Evolutionary conservation across 2,329 filamentous ascomycete species (phyloP), one percentile per base, ranked within the genome.

Genomic region (Botryosphaeria dothidea): DNA sequence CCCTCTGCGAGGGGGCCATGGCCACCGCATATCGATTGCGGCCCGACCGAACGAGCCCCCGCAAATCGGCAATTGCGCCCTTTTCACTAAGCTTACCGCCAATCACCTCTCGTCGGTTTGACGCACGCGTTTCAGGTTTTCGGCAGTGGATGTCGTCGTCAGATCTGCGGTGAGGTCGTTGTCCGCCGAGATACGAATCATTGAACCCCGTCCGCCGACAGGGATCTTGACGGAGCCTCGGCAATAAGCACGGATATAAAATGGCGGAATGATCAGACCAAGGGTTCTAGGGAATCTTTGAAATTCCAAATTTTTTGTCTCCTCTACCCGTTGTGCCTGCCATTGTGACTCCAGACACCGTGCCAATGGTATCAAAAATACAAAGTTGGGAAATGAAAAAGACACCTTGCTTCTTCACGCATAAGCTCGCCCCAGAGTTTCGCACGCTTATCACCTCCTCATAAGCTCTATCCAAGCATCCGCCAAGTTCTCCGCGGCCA

Each of bases 11-110:
- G 31, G 56, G 38, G 56, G 8, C 56, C 56, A 60, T n/a, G n/a
- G n/a, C n/a, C n/a, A n/a, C 54, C 25, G 29, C 29, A 41, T 34
- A 17, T 58, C 43, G 38, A 60, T 60, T 60, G 56, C 56, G 56
- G 56, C 56, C 56, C 56, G 56, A 60, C 38, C 23, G 36, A 41
- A 46, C 56, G 41, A 60, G 56, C n/a, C 56, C 56, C 56, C 25
- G 25, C 25, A 60, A 34, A 31, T 46, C 41, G 38, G 41, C 38
- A 34, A 8, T 38, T 41, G 6, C 9, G 8, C 56, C 21, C 38
- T 58, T n/a, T 29, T 60, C 9, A 8, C 19, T 13, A n/a, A 23
- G 54, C 54, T 19, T 58, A 19, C 34, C 34, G 52, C 52, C 52
- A 56, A 56, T 56, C 54, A n/a, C 19, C 17, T n/a, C n/a, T 19